These are phyloP conservation scores for Cephaloascus fragrans DNA, from an alignment of 805 yeast genomes.

Conservation along the genomic window DNA sequence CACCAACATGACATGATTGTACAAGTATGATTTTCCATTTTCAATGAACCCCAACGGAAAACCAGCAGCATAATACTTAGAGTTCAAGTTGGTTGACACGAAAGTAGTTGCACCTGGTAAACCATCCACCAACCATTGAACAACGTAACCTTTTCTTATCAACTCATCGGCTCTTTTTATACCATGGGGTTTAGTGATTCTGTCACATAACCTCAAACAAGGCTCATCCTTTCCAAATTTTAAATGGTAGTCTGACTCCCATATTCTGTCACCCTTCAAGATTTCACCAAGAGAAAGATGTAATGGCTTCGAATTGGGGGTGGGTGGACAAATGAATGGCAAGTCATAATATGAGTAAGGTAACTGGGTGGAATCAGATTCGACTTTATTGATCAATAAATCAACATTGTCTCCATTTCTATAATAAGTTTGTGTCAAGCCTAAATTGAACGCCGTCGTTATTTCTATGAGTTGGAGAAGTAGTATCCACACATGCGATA, in stretches of 20 bases:
- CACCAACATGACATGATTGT: conserved; percentile 78
- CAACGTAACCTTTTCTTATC: conserved; percentile 62
- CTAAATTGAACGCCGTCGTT: conserved; percentile 11
- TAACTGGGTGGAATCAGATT: conserved; percentile 65
- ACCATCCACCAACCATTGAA: conserved; percentile 77
- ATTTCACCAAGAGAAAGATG: conserved; percentile 70
- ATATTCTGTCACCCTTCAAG: conserved; percentile 69
- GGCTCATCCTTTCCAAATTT: conserved; percentile 53
- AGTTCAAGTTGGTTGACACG: conserved; percentile 42
- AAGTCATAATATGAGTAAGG: conserved; percentile 72
- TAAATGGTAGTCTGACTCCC: conserved; percentile 65
- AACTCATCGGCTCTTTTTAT: conserved; percentile 48
- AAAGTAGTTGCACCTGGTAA: conserved; percentile 86
- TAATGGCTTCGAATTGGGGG: conserved; percentile 41
- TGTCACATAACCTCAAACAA: conserved; percentile 62
- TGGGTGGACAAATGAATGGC: conserved; percentile 73
- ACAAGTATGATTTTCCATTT: conserved; percentile 49
- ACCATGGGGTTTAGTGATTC: conserved; percentile 42
- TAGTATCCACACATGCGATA: too few relatives aligned
- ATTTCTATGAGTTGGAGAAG: too few relatives aligned
- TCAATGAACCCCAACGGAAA: conserved; percentile 72
- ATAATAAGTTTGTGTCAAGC: conserved; percentile 28
- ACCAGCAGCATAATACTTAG: conserved; percentile 75
- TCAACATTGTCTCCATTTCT: conserved; percentile 52
- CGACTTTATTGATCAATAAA: conserved; percentile 65